phyloP scores from a whole-genome alignment of 1,284 basidiomycete genomes.

The Trichosporon sp. region DNA sequence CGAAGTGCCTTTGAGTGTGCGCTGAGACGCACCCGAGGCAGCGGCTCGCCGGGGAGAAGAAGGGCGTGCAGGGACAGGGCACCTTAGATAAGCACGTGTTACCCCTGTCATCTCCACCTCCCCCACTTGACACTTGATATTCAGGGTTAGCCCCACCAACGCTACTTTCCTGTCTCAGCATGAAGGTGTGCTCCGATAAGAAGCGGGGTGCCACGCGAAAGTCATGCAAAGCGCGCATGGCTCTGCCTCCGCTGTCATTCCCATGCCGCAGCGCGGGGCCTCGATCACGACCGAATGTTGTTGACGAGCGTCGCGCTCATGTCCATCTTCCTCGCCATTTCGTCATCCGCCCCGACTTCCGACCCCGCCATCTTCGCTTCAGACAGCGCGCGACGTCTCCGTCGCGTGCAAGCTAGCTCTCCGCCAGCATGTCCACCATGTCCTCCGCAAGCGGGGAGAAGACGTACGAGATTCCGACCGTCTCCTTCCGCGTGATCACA shows the following conservation, averaged over 20 bases:
- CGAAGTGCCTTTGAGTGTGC: not conserved
- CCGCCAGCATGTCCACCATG: slow-evolving; percentile 40
- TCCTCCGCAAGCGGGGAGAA: slow-evolving; percentile 36
- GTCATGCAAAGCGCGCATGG: not conserved
- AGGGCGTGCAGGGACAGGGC: not conserved
- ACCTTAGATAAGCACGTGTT: slow-evolving; percentile 5
- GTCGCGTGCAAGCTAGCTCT: slow-evolving; percentile 15
- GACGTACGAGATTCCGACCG: slow-evolving; percentile 50
- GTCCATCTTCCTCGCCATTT: slow-evolving; percentile 7
- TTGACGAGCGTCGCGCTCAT: not conserved
- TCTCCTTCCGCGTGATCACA: slow-evolving; percentile 51
- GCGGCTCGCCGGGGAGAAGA: not conserved
- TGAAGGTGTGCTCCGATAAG: not conserved
- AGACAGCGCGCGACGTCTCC: not conserved
- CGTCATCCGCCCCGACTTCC: not conserved
- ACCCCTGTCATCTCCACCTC: not conserved
- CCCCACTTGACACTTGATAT: slow-evolving; percentile 3
- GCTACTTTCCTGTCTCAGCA: not conserved
- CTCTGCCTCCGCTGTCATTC: not conserved
- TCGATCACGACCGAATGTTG: slow-evolving; percentile 3
- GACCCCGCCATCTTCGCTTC: not conserved
- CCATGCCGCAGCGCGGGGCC: slow-evolving; percentile 1
- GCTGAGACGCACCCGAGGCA: slow-evolving; percentile 10
- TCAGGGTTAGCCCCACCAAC: not conserved
- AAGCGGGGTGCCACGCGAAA: not conserved